These are phyloP conservation scores for Xanthoparmelia taractica DNA, from an alignment of 495 filamentous ascomycete species.

Conservation along the genomic window DNA sequence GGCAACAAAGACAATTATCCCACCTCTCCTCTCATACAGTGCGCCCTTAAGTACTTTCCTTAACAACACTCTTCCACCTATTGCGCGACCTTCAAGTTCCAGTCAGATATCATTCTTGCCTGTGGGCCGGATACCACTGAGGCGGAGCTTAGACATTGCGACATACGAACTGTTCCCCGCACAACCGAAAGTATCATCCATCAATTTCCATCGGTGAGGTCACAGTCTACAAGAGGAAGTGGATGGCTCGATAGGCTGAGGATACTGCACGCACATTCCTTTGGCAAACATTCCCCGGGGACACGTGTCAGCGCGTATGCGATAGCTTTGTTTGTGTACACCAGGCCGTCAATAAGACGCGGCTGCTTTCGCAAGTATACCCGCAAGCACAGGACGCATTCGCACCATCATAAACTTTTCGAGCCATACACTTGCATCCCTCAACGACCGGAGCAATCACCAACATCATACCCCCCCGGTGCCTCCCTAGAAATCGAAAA, in stretches of 20 bases:
- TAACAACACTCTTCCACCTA: no score
- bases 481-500: neutral
- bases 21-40: neutral
- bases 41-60: neutral
- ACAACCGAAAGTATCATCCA: neutral
- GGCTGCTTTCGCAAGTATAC: neutral
- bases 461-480: neutral
- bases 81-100: neutral
- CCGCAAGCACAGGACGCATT: neutral
- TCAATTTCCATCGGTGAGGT: neutral
- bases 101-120: no score
- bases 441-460: neutral
- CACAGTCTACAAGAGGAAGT: neutral
- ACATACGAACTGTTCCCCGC: neutral
- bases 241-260: conserved; percentile 16
- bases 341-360: conserved; percentile 6
- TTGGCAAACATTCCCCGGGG: conserved; percentile 8
- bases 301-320: conserved; percentile 14
- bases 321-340: conserved; percentile 5
- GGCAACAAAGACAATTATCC: neutral
- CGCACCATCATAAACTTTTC: no score
- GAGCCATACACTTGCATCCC: neutral
- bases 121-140: neutral
- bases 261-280: conserved; percentile 7
- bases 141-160: neutral